Conservation (phyloP, 1,139 yeast genomes). For the Tardiomyces depauwii region DNA sequence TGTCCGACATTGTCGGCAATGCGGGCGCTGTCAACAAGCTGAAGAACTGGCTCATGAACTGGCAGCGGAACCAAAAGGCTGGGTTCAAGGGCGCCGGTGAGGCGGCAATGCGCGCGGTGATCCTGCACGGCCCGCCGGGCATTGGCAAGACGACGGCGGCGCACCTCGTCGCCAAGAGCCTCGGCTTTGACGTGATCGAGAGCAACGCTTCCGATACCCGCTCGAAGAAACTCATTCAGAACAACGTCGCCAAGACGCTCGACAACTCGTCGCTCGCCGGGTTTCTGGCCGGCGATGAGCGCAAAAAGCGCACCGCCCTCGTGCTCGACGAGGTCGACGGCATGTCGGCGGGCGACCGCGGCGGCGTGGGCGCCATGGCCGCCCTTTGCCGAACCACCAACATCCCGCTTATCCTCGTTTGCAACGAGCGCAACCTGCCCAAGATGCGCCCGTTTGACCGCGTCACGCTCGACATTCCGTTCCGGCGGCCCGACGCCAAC, state of each 20-base stretch:
- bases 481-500: slow-evolving; percentile 77
- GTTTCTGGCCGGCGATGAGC: slow-evolving; percentile 33
- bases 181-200: slow-evolving; percentile 75
- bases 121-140: slow-evolving; percentile 92
- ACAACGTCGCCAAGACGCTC: slow-evolving; percentile 57
- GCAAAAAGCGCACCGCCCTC: slow-evolving; percentile 50
- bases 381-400: slow-evolving; percentile 74
- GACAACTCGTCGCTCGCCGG: slow-evolving; percentile 80
- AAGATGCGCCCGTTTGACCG: slow-evolving; percentile 95
- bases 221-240: slow-evolving; percentile 63
- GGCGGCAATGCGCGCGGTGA: slow-evolving; percentile 59
- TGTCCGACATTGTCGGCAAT: slow-evolving; percentile 83
- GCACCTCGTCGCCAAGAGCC: slow-evolving; percentile 69
- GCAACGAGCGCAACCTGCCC: slow-evolving; percentile 86
- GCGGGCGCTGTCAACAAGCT: slow-evolving; percentile 61
- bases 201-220: slow-evolving; percentile 92
- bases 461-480: slow-evolving; percentile 71
- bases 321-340: slow-evolving; percentile 99
- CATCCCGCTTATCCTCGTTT: slow-evolving; percentile 84
- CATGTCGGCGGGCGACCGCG: slow-evolving; percentile 98
- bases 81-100: slow-evolving; percentile 48
- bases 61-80: slow-evolving; percentile 50
- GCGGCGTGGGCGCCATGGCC: slow-evolving; percentile 95
- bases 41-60: slow-evolving; percentile 61
- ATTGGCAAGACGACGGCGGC: slow-evolving; percentile 94